Evolutionary conservation across 768 basidiomycete species (phyloP).

Genomic region (Boletellus ananas): DNA sequence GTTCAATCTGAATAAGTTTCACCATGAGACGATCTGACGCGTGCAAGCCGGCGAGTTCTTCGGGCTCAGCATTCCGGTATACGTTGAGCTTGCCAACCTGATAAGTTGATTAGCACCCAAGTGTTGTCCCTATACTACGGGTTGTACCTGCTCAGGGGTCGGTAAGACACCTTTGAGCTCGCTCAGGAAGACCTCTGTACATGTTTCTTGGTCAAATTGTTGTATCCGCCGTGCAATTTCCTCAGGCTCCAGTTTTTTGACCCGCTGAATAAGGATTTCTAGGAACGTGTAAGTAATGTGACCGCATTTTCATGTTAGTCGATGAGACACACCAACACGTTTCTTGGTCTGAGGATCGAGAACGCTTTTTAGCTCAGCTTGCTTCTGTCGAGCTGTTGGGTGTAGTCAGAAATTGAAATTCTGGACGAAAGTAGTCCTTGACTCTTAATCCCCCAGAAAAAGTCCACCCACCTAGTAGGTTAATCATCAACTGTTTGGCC

Average conservation of each 20-base stretch:
- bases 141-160: conserved; percentile 77
- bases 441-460: background rate
- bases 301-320: background rate
- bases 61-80: conserved; percentile 80
- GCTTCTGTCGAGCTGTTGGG: conserved; percentile 67
- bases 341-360: conserved; percentile 90
- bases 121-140: background rate
- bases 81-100: conserved; percentile 87
- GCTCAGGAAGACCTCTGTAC: conserved; percentile 83
- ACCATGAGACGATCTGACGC: conserved; percentile 96
- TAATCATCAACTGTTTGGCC: conserved; percentile 90
- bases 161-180: conserved; percentile 87
- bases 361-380: conserved; percentile 87
- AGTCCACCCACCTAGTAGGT: conserved; percentile 66
- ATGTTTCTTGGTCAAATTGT: conserved; percentile 82
- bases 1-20: conserved; percentile 90
- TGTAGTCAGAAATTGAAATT: conserved; percentile 7
- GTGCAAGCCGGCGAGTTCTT: conserved; percentile 86
- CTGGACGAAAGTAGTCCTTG: background rate
- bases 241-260: conserved; percentile 79
- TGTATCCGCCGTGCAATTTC: conserved; percentile 81
- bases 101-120: background rate
- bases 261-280: conserved; percentile 93
- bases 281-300: background rate
- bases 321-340: conserved; percentile 69